These are phyloP conservation scores for Xerocomellus dryophilus DNA, from an alignment of 768 basidiomycete species.

Conservation along the genomic window DNA sequence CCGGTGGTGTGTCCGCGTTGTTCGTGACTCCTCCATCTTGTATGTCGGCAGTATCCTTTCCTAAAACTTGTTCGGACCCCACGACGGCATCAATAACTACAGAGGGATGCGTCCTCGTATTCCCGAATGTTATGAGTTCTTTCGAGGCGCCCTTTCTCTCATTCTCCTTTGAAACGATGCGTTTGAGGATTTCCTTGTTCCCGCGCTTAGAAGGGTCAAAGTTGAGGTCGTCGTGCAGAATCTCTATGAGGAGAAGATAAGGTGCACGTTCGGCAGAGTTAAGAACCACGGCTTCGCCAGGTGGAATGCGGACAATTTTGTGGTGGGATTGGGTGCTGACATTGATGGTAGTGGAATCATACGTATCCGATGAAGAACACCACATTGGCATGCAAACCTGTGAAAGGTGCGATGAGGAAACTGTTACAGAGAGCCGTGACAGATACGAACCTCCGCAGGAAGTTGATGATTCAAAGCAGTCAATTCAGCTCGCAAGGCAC, in stretches of 20 bases:
- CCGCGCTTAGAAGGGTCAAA: slow-evolving; percentile 82
- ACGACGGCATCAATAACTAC: slow-evolving; percentile 21
- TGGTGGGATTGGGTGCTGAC: slow-evolving; percentile 69
- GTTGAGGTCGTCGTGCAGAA: slow-evolving; percentile 85
- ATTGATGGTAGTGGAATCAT: slow-evolving; percentile 30
- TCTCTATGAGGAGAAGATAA: slow-evolving; percentile 88
- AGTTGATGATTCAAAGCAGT: slow-evolving; percentile 94
- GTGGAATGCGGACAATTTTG: slow-evolving; percentile 94
- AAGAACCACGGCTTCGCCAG: slow-evolving; percentile 94
- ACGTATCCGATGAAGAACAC: slow-evolving; percentile 70
- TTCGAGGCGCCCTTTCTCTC: slow-evolving; percentile 56
- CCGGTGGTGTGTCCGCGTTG: slow-evolving; percentile 19
- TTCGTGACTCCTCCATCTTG: slow-evolving; percentile 13
- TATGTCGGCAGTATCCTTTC: slow-evolving; percentile 29
- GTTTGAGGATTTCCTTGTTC: slow-evolving; percentile 84
- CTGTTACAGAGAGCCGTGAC: background rate
- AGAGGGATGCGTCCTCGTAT: slow-evolving; percentile 16
- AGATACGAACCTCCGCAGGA: slow-evolving; percentile 77
- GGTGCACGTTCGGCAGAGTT: slow-evolving; percentile 97
- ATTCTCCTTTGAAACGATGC: slow-evolving; percentile 65
- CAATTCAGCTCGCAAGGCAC: slow-evolving; percentile 93
- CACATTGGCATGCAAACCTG: slow-evolving; percentile 88
- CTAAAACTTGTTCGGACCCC: slow-evolving; percentile 32
- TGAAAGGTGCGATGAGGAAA: slow-evolving; percentile 7
- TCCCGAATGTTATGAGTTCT: slow-evolving; percentile 50